These are phyloP conservation scores for Aspergillus flavus DNA, from an alignment of 2,329 filamentous ascomycete genomes.

Conservation along the genomic window DNA sequence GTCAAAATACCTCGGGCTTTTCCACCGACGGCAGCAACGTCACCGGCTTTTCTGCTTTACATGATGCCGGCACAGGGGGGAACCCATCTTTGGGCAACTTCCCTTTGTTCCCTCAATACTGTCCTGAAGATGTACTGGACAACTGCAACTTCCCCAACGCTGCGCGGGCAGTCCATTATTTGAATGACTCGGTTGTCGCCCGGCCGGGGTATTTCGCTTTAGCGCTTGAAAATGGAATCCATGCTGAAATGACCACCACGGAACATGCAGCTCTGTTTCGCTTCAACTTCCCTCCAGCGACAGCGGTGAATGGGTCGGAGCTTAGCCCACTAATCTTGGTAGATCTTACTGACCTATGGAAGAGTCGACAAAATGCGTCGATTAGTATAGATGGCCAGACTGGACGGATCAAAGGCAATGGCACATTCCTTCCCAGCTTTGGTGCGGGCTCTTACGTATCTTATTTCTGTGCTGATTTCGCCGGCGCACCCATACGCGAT, in stretches of 20 bases:
- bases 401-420: conserved; percentile 65
- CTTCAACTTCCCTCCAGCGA: conserved; percentile 59
- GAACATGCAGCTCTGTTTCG: conserved; percentile 66
- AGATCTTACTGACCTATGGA: conserved; percentile 65
- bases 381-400: conserved; percentile 58
- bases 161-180: conserved; percentile 52
- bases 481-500: conserved; percentile 55
- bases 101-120: conserved; percentile 69
- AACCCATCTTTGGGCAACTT: conserved; percentile 71
- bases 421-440: conserved; percentile 66
- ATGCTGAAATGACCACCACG: conserved; percentile 67
- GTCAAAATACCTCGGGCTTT: conserved; percentile 56
- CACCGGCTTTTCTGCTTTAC: conserved; percentile 55
- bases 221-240: conserved; percentile 58
- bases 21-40: conserved; percentile 55
- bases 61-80: conserved; percentile 55
- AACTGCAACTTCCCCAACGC: conserved; percentile 63
- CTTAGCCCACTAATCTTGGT: conserved; percentile 62
- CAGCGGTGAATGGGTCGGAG: conserved; percentile 9
- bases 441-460: conserved; percentile 61
- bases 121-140: conserved; percentile 62
- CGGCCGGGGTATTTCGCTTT: conserved; percentile 68
- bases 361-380: conserved; percentile 61
- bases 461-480: conserved; percentile 71
- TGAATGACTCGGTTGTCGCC: conserved; percentile 57